Base-by-base conservation (phyloP, 352 stramenopile genomes). In the Ochromonadaceae sp. region DNA sequence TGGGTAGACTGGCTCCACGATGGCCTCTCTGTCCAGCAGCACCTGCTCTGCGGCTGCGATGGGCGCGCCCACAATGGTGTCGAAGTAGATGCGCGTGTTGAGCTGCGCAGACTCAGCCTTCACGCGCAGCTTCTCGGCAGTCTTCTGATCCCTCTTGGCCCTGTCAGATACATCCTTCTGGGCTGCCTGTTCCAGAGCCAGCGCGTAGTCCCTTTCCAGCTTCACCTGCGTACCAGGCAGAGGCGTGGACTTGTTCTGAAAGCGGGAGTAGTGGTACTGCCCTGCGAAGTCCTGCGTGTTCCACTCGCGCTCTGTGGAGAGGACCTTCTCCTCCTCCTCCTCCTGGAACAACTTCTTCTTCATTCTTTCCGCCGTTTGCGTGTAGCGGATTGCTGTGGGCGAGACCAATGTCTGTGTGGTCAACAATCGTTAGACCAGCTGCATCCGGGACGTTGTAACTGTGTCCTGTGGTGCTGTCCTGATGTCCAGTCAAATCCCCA, bases 161-260 rank as follows among this genome's bases (percentile, higher is more conserved):
- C 26, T 17, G 35, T 55, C 14, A 3, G 36, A 38, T 5, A 52
- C 48, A 9, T n/a, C 7, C 5, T 7, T 52, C 4, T 9, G 5
- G 44, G 14, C 32, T 31, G 30, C 5, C 52, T 53, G 44, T n/a
- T n/a, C n/a, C n/a, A n/a, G n/a, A n/a, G n/a, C n/a, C n/a, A n/a
- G n/a, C n/a, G n/a, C 22, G 35, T 60, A 30, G 44, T 60, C 52
- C 48, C 48, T 47, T 5, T 60, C 52, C 5, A 60, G 4, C 30
- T 12, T 25, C 25, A 60, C 17, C 30, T 60, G 52, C 14, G 52
- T 60, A 30, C 52, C 52, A 30, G 52, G 52, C 28, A 60, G 30
- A 9, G 52, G 52, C 36, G 52, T 30, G 34, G 14, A 4, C 34
- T 60, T 60, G 36, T 38, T 14, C 15, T 55, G 12, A 55, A 10